Conservation (phyloP, 441 rosid genomes). For the Gossypium schwendimanii region DNA sequence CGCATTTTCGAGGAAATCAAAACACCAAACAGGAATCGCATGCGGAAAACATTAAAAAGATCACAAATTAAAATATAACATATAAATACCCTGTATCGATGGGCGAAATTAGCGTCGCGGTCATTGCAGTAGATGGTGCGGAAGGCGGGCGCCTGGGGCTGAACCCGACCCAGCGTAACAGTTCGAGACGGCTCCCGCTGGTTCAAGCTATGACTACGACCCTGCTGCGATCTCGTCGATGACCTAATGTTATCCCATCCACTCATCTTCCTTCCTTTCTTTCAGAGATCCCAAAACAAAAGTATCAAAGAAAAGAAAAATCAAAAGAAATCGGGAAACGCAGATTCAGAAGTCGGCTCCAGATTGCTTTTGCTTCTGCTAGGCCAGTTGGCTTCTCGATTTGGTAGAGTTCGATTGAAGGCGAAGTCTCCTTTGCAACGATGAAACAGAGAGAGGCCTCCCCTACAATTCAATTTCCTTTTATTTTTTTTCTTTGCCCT, state of each 20-base stretch:
- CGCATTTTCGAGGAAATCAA: constrained; percentile 3
- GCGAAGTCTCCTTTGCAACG: constrained; percentile 8
- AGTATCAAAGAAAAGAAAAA: neutral
- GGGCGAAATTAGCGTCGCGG: constrained; percentile 72
- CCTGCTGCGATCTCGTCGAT: constrained; percentile 33
- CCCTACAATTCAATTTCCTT: neutral
- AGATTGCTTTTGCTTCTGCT: neutral
- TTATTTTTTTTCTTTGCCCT: neutral
- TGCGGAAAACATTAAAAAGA: neutral
- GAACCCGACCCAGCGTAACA: constrained; percentile 78
- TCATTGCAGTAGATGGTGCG: constrained; percentile 88
- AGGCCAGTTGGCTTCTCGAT: neutral
- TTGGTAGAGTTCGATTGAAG: constrained; percentile 3
- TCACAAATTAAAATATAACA: neutral
- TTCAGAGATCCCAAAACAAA: neutral
- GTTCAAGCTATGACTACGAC: constrained; percentile 23
- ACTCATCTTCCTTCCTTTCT: constrained; percentile 16
- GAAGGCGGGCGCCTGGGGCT: constrained; percentile 79
- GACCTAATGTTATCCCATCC: constrained; percentile 56
- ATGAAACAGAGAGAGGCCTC: constrained; percentile 27
- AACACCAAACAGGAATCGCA: neutral
- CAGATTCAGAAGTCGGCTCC: neutral
- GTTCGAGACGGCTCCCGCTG: constrained; percentile 45
- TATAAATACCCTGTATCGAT: constrained; percentile 55
- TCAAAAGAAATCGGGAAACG: neutral